These are phyloP conservation scores for Antitrichia curtipendula DNA, from an alignment of 225 moss, liverwort and hornwort genomes.

Conservation along the genomic window DNA sequence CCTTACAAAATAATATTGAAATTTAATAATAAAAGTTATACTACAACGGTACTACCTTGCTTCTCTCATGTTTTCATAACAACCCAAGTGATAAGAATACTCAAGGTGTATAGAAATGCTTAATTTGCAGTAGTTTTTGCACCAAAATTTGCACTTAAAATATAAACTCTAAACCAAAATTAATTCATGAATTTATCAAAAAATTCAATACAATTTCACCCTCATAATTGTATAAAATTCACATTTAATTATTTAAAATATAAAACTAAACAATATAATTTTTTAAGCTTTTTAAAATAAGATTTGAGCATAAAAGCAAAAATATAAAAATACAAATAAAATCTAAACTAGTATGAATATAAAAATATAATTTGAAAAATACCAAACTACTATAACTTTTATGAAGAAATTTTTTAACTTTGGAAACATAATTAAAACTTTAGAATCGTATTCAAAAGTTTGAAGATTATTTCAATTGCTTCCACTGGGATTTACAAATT, in stretches of 20 bases:
- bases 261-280: fast-evolving
- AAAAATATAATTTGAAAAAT: neutral
- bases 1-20: too few relatives aligned
- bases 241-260: neutral
- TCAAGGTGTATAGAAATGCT: neutral
- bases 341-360: neutral
- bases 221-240: neutral
- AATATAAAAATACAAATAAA: neutral
- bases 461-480: neutral
- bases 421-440: too few relatives aligned
- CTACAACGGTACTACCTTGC: fast-evolving
- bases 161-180: neutral
- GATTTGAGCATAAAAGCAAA: neutral
- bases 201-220: neutral
- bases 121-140: neutral
- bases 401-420: neutral
- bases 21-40: neutral
- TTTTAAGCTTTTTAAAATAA: neutral
- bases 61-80: neutral
- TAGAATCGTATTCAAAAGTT: neutral
- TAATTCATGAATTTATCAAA: neutral
- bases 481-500: neutral
- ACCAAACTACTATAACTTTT: neutral
- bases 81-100: neutral
- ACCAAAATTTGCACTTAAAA: neutral